Evolutionary conservation across 75 land plant genomes (phyloP).

Genomic region (Ceratopteris richardii): DNA sequence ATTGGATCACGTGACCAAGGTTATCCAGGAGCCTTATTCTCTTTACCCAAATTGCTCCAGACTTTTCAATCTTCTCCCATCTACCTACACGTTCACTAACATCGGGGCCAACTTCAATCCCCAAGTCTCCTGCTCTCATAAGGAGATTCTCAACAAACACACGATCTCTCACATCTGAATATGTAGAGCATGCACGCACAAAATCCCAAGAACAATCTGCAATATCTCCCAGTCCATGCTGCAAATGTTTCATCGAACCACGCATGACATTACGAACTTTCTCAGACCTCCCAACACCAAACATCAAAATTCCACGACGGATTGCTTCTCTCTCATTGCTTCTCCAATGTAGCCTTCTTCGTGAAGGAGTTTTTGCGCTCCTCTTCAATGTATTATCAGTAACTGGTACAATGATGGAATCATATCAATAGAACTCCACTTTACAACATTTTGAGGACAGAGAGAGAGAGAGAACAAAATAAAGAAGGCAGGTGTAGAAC

Average conservation of each 20-base stretch:
- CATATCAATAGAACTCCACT: not conserved
- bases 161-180: conserved; percentile 23
- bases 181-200: conserved; percentile 22
- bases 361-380: conserved; percentile 21
- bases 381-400: conserved; percentile 11
- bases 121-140: conserved; percentile 24
- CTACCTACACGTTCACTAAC: conserved; percentile 24
- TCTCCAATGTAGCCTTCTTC: conserved; percentile 26
- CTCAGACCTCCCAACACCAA: conserved; percentile 35
- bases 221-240: conserved; percentile 35
- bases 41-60: conserved; percentile 30
- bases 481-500: too few relatives aligned
- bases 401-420: conserved; percentile 13
- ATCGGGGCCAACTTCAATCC: conserved; percentile 35
- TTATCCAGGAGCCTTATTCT: conserved; percentile 28
- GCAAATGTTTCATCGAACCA: conserved; percentile 22
- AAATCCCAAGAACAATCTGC: conserved; percentile 40
- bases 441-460: not conserved
- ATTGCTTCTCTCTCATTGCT: conserved; percentile 31
- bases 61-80: conserved; percentile 30
- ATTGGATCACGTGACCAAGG: conserved; percentile 26
- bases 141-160: conserved; percentile 26
- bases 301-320: conserved; percentile 34
- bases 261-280: conserved; percentile 34
- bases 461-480: too few relatives aligned